Base-by-base conservation (phyloP, 2,329 filamentous ascomycete species). In the Stachybotrys elegans region DNA sequence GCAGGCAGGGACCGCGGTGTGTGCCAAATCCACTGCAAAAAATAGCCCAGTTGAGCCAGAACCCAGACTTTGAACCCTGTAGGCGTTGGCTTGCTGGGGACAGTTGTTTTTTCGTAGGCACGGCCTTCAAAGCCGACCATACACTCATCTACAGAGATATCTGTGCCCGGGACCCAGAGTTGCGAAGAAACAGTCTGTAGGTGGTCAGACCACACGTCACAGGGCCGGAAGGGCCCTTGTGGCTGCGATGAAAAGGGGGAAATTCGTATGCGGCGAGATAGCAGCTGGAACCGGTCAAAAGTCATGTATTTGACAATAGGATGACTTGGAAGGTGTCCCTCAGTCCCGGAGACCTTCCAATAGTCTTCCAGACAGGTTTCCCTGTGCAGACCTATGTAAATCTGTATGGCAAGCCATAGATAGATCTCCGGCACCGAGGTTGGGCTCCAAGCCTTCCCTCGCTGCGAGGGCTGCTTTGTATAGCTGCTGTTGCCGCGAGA, bases 321-420 rank as follows among this genome's bases (percentile, higher is more conserved):
- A 19, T 48, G 27, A 5, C 8, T n/a, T 11, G 40, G 42, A 13
- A n/a, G 5, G 8, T 35, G 8, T 23, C 17, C 16, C 11, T 11
- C 27, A 6, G 13, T n/a, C 8, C 14, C 2, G 20, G 37, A 23
- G 19, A 38, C 46, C 38, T 42, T 39, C 44, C 27, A 52, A 44
- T 50, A 40, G 38, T 44, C 41, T 40, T 46, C 9, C 31, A 48
- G 22, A 16, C 16, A 12, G 11, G 14, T 40, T 43, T 48, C 37
- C 14, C 9, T 44, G 22, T 52, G 16, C 40, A 46, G 32, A 22
- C 47, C 32, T 27, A 49, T 42, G 40, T 46, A 48, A 45, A 49
- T 51, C 5, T 46, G 17, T 31, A 45, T 45, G 11, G 20, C 40
- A 44, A 51, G 22, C 44, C 35, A 49, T 9, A 49, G 7, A 40